Conservation (phyloP, 2,329 filamentous ascomycete species). For the Hawksworthiomyces lignivorus region DNA sequence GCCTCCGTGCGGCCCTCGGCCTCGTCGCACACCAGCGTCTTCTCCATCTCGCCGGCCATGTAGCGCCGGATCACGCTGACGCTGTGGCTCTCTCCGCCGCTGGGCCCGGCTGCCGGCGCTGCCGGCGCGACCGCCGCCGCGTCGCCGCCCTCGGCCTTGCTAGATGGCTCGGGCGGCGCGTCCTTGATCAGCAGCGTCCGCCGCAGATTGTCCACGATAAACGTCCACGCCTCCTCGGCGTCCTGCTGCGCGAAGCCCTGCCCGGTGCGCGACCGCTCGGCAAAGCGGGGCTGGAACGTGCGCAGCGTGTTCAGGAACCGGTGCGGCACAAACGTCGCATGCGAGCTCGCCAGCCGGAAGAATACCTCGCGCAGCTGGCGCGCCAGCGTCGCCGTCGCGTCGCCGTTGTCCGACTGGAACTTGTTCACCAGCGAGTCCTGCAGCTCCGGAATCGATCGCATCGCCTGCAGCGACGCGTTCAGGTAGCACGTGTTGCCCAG, state of each 20-base stretch:
- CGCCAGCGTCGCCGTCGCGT: conserved; percentile 52
- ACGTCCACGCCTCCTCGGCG: conserved; percentile 96
- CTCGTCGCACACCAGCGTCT: conserved; percentile 77
- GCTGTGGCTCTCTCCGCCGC: neutral
- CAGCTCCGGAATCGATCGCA: conserved; percentile 84
- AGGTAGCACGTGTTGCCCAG: conserved; percentile 97
- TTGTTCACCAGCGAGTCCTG: conserved; percentile 63
- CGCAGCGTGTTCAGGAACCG: conserved; percentile 77
- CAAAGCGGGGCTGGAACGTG: conserved; percentile 80
- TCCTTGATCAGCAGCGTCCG: conserved; percentile 66
- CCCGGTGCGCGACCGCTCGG: conserved; percentile 75
- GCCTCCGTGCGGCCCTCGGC: conserved; percentile 64
- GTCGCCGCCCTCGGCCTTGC: conserved; percentile 24
- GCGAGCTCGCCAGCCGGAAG: conserved; percentile 81
- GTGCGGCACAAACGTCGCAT: conserved; percentile 76
- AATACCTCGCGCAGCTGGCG: conserved; percentile 74
- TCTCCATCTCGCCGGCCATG: conserved; percentile 75
- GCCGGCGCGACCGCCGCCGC: conserved; percentile 26
- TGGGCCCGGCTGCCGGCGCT: neutral
- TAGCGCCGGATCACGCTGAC: conserved; percentile 81
- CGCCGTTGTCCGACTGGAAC: conserved; percentile 33
- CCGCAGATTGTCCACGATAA: conserved; percentile 78
- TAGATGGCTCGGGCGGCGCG: conserved; percentile 18
- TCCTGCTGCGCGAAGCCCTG: conserved; percentile 94
- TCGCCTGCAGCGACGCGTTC: conserved; percentile 91